phyloP scores from a whole-genome alignment of 495 filamentous ascomycete genomes.

The Xylaria flabelliformis region DNA sequence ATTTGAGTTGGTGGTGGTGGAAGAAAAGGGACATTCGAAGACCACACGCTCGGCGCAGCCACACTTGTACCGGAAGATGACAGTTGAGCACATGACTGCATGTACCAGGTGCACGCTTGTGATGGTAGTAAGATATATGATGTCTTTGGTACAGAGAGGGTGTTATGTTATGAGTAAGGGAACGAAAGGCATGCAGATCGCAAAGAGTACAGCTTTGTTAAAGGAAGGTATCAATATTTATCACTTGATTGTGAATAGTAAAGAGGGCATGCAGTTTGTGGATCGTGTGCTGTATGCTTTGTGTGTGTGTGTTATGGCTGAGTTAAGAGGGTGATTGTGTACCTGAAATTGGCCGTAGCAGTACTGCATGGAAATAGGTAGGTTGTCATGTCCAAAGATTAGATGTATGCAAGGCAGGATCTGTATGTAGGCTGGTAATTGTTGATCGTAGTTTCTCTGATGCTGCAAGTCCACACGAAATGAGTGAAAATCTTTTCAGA shows the following conservation, averaged over 20 bases:
- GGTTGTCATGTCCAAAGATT: neutral
- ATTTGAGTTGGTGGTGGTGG: neutral
- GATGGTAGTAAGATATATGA: neutral
- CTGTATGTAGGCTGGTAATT: neutral
- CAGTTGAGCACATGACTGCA: slow-evolving; percentile 32
- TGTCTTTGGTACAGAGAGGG: neutral
- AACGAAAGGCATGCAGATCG: neutral
- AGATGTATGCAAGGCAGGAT: neutral
- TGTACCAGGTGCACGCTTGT: neutral
- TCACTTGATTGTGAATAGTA: neutral
- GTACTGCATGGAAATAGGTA: neutral
- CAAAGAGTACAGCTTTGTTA: neutral
- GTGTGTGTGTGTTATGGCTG: neutral
- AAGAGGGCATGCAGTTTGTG: neutral
- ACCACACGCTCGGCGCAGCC: slow-evolving; percentile 31
- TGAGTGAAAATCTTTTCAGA: neutral
- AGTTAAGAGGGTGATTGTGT: neutral
- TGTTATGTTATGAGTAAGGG: neutral
- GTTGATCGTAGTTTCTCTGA: slow-evolving; percentile 3
- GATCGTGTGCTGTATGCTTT: neutral
- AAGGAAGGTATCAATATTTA: neutral
- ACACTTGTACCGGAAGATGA: slow-evolving; percentile 35
- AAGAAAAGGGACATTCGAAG: slow-evolving; percentile 33
- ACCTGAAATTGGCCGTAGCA: neutral
- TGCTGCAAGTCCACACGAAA: neutral